Conservation (phyloP, 169 alveolate genomes). For the Plasmodium fragile region DNA sequence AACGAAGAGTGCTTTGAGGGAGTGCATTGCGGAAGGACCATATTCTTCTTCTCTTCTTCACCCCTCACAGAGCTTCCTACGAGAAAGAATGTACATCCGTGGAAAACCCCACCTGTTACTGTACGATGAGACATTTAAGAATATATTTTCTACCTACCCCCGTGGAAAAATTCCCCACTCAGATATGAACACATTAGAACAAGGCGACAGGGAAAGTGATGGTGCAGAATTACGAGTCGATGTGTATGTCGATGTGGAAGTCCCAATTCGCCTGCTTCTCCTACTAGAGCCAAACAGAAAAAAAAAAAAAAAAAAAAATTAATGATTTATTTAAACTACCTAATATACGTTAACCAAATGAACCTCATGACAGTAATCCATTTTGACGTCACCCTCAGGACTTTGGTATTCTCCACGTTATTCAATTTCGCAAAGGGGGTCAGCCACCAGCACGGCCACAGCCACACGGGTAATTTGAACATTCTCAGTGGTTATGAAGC, state of each 20-base stretch:
- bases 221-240: too few species aligned
- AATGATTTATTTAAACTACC: slow-evolving; percentile 15
- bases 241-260: too few species aligned
- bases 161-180: background rate
- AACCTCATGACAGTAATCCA: slow-evolving; percentile 23
- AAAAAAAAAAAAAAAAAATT: background rate
- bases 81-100: slow-evolving; percentile 14
- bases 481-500: background rate
- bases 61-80: background rate
- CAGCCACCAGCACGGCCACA: background rate
- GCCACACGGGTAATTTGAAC: background rate
- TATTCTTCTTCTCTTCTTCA: background rate
- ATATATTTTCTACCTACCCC: slow-evolving; percentile 2
- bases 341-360: slow-evolving; percentile 20
- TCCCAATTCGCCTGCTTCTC: background rate
- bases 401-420: slow-evolving; percentile 9
- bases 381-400: background rate
- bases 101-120: slow-evolving; percentile 65
- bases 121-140: background rate
- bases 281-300: background rate
- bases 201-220: background rate
- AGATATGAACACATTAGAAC: background rate
- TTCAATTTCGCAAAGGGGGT: slow-evolving; percentile 24
- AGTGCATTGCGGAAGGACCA: background rate
- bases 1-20: background rate